A percentile compares a stretch with the other conserved stretches of the same genome.
Evolutionary conservation across 257 asterid species (phyloP).

Genomic region (Leonotis leonurus): DNA sequence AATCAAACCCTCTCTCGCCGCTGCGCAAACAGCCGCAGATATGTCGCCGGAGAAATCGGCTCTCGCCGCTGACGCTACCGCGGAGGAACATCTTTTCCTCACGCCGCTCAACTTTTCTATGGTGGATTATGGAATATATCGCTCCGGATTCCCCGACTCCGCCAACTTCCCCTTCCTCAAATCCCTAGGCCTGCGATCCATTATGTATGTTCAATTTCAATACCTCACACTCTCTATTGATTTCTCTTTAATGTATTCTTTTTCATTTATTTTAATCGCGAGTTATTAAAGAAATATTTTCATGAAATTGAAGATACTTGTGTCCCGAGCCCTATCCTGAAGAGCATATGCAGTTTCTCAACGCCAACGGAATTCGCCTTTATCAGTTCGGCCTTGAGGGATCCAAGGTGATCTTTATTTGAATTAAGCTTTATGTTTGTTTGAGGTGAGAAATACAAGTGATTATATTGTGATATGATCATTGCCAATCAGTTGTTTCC

Average conservation of each 20-base stretch:
- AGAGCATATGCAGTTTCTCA: slow-evolving; percentile 52
- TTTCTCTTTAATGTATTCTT: not conserved
- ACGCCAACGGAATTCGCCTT: slow-evolving; percentile 67
- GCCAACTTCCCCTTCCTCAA: slow-evolving; percentile 64
- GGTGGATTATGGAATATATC: slow-evolving; percentile 84
- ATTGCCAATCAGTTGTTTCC: not conserved
- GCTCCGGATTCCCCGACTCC: slow-evolving; percentile 81
- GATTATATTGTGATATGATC: too few relatives aligned
- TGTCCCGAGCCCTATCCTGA: slow-evolving; percentile 92
- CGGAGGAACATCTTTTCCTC: slow-evolving; percentile 34
- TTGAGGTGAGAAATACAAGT: too few relatives aligned
- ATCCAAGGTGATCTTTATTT: slow-evolving; percentile 56
- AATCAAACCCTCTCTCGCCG: slow-evolving; percentile 13
- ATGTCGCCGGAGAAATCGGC: slow-evolving; percentile 17
- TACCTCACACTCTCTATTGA: not conserved
- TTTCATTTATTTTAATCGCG: too few relatives aligned
- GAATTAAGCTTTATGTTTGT: not conserved
- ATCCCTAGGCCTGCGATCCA: slow-evolving; percentile 88
- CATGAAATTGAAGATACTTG: slow-evolving; percentile 49
- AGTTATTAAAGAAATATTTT: not conserved
- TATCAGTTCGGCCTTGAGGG: slow-evolving; percentile 83
- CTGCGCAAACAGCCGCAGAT: slow-evolving; percentile 18
- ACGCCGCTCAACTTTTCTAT: slow-evolving; percentile 85
- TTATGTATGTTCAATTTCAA: slow-evolving; percentile 43
- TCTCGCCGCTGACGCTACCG: slow-evolving; percentile 7